Conservation (phyloP, 345 rosid species). For the Hevea brasiliensis region DNA sequence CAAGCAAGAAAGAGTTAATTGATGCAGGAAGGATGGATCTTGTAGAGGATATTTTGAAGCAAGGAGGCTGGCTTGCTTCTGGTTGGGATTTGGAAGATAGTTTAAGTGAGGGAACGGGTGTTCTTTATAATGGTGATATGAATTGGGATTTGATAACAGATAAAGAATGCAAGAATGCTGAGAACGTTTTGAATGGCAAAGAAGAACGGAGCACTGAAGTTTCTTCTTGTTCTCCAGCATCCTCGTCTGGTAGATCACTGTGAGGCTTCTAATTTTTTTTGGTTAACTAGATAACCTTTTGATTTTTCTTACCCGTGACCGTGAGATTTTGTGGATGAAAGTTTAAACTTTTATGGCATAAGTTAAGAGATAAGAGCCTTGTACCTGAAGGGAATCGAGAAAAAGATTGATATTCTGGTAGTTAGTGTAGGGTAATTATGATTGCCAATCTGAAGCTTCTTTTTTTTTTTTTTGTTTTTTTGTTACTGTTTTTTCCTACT, state of each 20-base stretch:
- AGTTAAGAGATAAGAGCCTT: not conserved
- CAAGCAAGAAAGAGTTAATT: slow-evolving; percentile 61
- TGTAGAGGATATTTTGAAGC: slow-evolving; percentile 54
- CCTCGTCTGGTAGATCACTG: slow-evolving; percentile 58
- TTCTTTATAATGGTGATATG: slow-evolving; percentile 11
- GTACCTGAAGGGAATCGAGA: not conserved
- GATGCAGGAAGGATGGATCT: slow-evolving; percentile 75
- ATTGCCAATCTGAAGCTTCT: not conserved
- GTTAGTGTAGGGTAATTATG: not conserved
- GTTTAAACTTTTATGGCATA: not conserved
- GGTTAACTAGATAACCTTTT: not conserved
- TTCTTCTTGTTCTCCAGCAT: slow-evolving; percentile 32
- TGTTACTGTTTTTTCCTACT: not conserved
- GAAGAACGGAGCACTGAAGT: slow-evolving; percentile 23
- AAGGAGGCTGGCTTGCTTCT: slow-evolving; percentile 85
- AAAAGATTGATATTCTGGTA: not conserved
- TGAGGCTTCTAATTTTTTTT: slow-evolving; percentile 47
- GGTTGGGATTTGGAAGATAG: slow-evolving; percentile 78
- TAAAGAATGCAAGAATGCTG: slow-evolving; percentile 27
- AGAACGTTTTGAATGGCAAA: slow-evolving; percentile 13
- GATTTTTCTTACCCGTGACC: not conserved
- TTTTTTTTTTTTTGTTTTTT: not conserved
- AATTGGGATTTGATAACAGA: slow-evolving; percentile 24
- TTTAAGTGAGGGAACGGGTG: slow-evolving; percentile 19
- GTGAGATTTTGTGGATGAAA: slow-evolving; percentile 5